These are phyloP conservation scores for Pythium chondricola DNA, from an alignment of 352 stramenopile genomes.

Conservation along the genomic window DNA sequence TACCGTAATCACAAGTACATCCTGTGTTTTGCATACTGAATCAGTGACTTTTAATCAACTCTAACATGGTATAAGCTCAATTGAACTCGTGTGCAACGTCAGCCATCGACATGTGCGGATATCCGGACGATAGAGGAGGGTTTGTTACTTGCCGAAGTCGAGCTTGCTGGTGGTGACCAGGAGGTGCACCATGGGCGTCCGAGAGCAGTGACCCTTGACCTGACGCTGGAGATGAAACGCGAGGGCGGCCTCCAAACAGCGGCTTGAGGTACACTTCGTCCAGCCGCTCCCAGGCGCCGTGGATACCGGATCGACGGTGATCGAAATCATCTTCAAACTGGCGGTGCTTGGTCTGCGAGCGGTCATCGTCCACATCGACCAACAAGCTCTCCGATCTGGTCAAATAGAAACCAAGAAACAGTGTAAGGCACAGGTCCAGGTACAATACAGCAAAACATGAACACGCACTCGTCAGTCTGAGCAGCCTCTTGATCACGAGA, in stretches of 20 bases:
- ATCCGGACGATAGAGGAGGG: not conserved
- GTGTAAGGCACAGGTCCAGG: not conserved
- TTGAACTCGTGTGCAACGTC: constrained; percentile 46
- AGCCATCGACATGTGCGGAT: constrained; percentile 30
- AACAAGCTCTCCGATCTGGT: constrained; percentile 50
- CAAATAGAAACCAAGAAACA: constrained; percentile 22
- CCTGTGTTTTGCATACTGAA: too few relatives aligned
- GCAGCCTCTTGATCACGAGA: constrained; percentile 1
- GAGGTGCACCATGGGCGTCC: not conserved
- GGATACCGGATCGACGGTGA: constrained; percentile 21
- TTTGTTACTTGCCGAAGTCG: not conserved
- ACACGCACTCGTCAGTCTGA: constrained; percentile 6
- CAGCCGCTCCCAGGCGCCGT: constrained; percentile 16
- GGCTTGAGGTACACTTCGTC: constrained; percentile 26
- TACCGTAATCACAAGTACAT: too few relatives aligned
- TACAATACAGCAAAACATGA: not conserved
- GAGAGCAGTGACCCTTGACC: not conserved
- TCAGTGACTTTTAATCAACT: too few relatives aligned
- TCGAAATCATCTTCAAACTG: constrained; percentile 19
- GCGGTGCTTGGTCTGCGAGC: constrained; percentile 15
- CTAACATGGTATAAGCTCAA: too few relatives aligned
- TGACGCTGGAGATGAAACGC: not conserved
- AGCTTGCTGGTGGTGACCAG: not conserved
- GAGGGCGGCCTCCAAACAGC: constrained; percentile 20
- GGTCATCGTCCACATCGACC: constrained; percentile 39